Base-by-base conservation (phyloP, 2,329 filamentous ascomycete genomes). In the Fusarium longipes region DNA sequence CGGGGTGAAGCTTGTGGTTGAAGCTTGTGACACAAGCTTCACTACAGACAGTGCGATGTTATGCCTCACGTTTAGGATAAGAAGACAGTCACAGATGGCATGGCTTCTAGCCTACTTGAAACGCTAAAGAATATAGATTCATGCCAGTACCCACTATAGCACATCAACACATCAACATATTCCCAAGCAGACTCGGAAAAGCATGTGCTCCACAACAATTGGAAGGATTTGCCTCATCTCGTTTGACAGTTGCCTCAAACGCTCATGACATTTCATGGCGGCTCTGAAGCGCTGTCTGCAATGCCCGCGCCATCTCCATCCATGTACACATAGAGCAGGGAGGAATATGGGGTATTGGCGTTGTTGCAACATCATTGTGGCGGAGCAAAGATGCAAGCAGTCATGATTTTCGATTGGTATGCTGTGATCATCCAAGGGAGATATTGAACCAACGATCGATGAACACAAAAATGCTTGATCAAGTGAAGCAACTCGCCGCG, bases 351-450 rank as follows among this genome's bases (percentile, higher is more conserved):
- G 35, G 43, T 39, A 44, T 6, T 32, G 10, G 6, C 18, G 18
- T 22, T 57, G 24, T 50, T 57, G 36, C 32, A 57, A 51, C 45
- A 47, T 35, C 22, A 47, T 15, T 39, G 60, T 65, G 65, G 65
- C 61, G 51, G 15, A 68, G 56, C 18, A 54, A 25, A 52, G 40
- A 45, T 50, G 29, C 43, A 62, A 47, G 44, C 36, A 57, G 48
- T 57, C 60, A 57, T 65, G 47, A 62, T 62, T 24, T 53, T 20
- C 50, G 53, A 51, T 33, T 38, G 25, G 9, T 14, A 17, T 49
- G 22, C 6, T 49, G 45, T 36, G 17, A 17, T 25, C 11, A 15
- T 33, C 18, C 2, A 24, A 36, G 17, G 22, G 6, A 38, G 22
- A 38, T 20, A 29, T n/a, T n/a, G n/a, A n/a, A n/a, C n/a, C n/a